A percentile compares a stretch with the other conserved stretches of the same genome.
Conservation (phyloP, 1,284 basidiomycete species). For the Peniophora sp. region DNA sequence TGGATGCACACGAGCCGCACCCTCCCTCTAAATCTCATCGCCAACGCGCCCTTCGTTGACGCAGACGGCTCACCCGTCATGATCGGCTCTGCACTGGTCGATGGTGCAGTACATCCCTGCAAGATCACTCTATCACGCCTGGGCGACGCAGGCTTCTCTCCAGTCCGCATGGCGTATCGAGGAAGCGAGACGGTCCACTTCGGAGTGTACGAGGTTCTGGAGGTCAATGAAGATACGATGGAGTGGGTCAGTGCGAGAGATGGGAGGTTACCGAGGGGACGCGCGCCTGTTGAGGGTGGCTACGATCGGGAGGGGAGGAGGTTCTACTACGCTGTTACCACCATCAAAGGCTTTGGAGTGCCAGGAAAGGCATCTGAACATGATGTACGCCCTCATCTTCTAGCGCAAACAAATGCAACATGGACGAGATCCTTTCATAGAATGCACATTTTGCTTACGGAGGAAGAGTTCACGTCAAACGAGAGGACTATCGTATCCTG, state of each 20-base stretch:
- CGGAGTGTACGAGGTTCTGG: slow-evolving; percentile 64
- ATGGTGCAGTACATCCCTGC: slow-evolving; percentile 67
- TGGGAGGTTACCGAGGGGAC: slow-evolving; percentile 45
- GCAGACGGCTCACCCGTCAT: slow-evolving; percentile 54
- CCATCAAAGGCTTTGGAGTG: slow-evolving; percentile 41
- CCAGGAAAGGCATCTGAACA: slow-evolving; percentile 70
- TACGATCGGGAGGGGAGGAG: slow-evolving; percentile 30
- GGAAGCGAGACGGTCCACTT: slow-evolving; percentile 50
- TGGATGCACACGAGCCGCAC: too few species aligned
- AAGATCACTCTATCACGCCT: slow-evolving; percentile 56
- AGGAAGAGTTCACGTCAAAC: slow-evolving; percentile 32
- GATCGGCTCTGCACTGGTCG: slow-evolving; percentile 63
- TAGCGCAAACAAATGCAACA: slow-evolving; percentile 1
- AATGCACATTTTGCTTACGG: slow-evolving; percentile 31
- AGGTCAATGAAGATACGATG: slow-evolving; percentile 58
- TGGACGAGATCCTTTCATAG: slow-evolving; percentile 15
- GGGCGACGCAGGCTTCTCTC: slow-evolving; percentile 17
- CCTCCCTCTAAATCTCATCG: too few species aligned
- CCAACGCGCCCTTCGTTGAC: slow-evolving; percentile 41
- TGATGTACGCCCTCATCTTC: slow-evolving; percentile 32
- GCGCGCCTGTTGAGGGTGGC: slow-evolving; percentile 33
- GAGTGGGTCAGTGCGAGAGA: slow-evolving; percentile 56
- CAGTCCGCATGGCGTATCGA: slow-evolving; percentile 54
- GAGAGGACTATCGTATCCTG: slow-evolving; percentile 50
- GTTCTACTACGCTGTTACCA: slow-evolving; percentile 27